Evolutionary conservation across 805 yeast species (phyloP).

Genomic region (Teunomyces atbi): DNA sequence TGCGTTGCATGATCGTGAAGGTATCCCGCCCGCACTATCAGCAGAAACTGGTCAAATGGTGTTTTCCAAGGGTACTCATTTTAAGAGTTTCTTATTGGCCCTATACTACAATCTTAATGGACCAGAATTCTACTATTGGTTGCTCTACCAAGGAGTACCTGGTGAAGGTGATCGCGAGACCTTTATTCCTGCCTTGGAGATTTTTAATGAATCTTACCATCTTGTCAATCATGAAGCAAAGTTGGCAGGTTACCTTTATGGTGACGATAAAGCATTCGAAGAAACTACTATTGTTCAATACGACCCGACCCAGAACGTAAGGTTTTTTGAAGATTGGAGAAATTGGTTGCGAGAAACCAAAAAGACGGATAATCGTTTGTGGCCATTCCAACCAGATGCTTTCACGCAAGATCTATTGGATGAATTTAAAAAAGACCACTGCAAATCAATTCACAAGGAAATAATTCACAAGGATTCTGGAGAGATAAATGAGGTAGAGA

Average conservation of each 20-base stretch:
- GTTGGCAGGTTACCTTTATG: conserved; percentile 19
- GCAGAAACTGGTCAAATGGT: conserved; percentile 39
- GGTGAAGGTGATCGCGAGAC: conserved; percentile 39
- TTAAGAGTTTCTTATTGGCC: conserved; percentile 27
- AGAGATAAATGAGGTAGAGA: background rate
- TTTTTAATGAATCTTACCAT: conserved; percentile 35
- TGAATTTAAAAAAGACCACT: conserved; percentile 10
- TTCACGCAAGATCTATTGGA: conserved; percentile 11
- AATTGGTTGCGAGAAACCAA: conserved; percentile 20
- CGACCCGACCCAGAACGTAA: conserved; percentile 16
- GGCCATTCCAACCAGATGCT: conserved; percentile 15
- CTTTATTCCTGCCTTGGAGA: conserved; percentile 37
- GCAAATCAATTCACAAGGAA: background rate
- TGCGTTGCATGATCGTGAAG: conserved; percentile 32
- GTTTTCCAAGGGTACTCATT: conserved; percentile 32
- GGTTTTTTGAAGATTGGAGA: conserved; percentile 23
- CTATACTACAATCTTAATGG: conserved; percentile 36
- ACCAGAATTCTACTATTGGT: conserved; percentile 23
- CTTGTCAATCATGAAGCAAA: conserved; percentile 19
- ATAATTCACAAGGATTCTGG: conserved; percentile 4
- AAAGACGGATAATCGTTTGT: conserved; percentile 16
- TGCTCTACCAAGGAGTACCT: conserved; percentile 35
- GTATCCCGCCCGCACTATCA: conserved; percentile 27
- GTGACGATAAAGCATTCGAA: conserved; percentile 11
- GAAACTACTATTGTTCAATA: conserved; percentile 25